phyloP scores from a whole-genome alignment of 345 rosid genomes.

The Populus pruinosa region DNA sequence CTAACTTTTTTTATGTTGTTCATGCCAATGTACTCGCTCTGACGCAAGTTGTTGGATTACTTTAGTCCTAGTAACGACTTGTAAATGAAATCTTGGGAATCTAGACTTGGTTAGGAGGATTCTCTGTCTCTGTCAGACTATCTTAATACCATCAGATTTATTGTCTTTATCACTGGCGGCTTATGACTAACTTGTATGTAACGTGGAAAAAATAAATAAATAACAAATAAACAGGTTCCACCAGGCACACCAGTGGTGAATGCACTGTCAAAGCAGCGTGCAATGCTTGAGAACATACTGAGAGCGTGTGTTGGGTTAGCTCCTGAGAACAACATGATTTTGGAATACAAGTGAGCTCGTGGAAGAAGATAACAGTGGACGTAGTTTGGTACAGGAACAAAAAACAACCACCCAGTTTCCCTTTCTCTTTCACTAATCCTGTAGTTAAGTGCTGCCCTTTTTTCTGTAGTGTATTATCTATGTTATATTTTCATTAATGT shows the following conservation, averaged over 20 bases:
- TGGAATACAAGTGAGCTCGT: slow-evolving; percentile 79
- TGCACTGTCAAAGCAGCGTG: slow-evolving; percentile 91
- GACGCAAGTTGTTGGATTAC: background rate
- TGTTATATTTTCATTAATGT: background rate
- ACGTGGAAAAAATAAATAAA: background rate
- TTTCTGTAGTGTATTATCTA: background rate
- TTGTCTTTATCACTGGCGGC: background rate
- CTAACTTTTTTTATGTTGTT: background rate
- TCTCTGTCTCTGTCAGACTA: background rate
- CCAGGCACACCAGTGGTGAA: slow-evolving; percentile 96
- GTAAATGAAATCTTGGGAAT: background rate
- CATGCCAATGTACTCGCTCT: background rate
- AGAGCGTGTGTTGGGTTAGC: slow-evolving; percentile 93
- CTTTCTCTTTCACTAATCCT: background rate
- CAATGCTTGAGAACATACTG: slow-evolving; percentile 94
- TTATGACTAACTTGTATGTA: background rate
- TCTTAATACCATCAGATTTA: background rate
- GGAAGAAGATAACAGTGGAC: background rate
- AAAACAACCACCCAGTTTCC: background rate
- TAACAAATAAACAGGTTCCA: slow-evolving; percentile 57
- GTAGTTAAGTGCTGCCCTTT: background rate
- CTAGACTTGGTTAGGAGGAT: background rate
- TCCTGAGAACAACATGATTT: slow-evolving; percentile 97
- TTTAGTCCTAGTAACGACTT: background rate
- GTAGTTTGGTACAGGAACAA: background rate